Base-by-base conservation (phyloP, 208 protist species). In the Crithidia mellificae region DNA sequence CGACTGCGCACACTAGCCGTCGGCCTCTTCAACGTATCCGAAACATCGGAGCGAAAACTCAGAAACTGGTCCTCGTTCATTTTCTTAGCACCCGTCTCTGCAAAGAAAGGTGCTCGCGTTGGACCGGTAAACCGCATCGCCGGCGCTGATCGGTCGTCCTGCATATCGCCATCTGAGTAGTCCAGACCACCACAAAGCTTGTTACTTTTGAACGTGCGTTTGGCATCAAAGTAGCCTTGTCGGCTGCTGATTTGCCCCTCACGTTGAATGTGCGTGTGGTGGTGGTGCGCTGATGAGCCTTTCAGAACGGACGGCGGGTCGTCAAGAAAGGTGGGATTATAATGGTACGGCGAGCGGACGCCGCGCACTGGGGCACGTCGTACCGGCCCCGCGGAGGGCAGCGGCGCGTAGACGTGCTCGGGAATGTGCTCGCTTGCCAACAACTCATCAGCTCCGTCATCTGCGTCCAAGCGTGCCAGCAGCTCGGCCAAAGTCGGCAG, bases 401-500 rank as follows among this genome's bases (percentile, higher is more conserved):
- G n/a, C 8, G 29, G 38, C 34, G 22, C 34, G 20, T 43, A 30
- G 19, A 36, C 1, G 30, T 41, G 30, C 14, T 2, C 24, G 27
- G 41, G 12, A 19, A 4, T 20, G 20, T 30, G 32, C 22, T 6
- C 9, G 7, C 17, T 19, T 20, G 59, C 43, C 14, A 41, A 29
- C 2, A 24, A 43, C n/a, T 46, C 58, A 11, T 67, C 68, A 8
- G 27, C 41, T 6, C 47, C 59, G 29, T 59, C 63, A 22, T 68
- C 63, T 7, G 14, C 56, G 34, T 76, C 70, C 6, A 76, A 34
- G 5, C 19, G 38, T 14, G 62, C 63, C 27, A 76, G 46, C 22
- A 76, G 47, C 56, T 76, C 70, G 9, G 62, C 70, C 38, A 76
- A 38, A 0, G 70, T 70, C 1, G 70, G 70, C 27, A 69, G 63